Evolutionary conservation across 176 grass and related monocot species (phyloP), one percentile per base, ranked within the genome.

Genomic region (Ensete glaucum): DNA sequence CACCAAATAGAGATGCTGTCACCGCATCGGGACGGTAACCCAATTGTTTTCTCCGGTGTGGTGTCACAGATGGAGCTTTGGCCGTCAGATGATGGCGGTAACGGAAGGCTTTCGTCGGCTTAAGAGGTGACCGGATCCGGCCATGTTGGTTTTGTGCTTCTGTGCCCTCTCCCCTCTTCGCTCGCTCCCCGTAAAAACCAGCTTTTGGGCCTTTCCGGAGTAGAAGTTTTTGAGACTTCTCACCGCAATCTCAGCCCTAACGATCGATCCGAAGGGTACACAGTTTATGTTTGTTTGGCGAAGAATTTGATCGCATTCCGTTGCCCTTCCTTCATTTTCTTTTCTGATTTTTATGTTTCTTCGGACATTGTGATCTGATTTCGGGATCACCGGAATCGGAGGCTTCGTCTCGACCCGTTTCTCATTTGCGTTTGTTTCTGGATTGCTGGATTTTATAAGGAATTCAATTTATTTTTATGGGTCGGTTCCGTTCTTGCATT

Each of bases 211-310:
- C 67, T 29, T 17, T 70, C n/a, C 3, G 43, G 67, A 52, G 43
- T 70, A 43, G 67, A 70, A 25, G 43, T 50, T 70, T 70, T n/a
- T 48, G 16, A 20, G 48, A 52, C 17, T 50, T 50, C 48, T 50
- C 48, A 20, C 19, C 27, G 29, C 26, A 49, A 69, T 69, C 67
- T 50, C 34, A 65, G 6, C 25, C 26, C 25, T 14, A 13, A 51
- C 43, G 67, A 20, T 70, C 67, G 67, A 70, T 70, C 67, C 9
- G 52, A 50, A 50, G 12, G 21, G 67, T 70, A 70, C 67, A 11
- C 67, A 11, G 10, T 70, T 50, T 50, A 15, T 50, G 19, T 10
- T 19, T 19, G 6, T 50, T 70, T 51, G 8, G 50, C 1, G 67
- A 70, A 11, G 8, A 51, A 17, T 20, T 51, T 51, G 15, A 51